phyloP scores from a whole-genome alignment of 495 filamentous ascomycete genomes.

The Lepidopterella palustris region DNA sequence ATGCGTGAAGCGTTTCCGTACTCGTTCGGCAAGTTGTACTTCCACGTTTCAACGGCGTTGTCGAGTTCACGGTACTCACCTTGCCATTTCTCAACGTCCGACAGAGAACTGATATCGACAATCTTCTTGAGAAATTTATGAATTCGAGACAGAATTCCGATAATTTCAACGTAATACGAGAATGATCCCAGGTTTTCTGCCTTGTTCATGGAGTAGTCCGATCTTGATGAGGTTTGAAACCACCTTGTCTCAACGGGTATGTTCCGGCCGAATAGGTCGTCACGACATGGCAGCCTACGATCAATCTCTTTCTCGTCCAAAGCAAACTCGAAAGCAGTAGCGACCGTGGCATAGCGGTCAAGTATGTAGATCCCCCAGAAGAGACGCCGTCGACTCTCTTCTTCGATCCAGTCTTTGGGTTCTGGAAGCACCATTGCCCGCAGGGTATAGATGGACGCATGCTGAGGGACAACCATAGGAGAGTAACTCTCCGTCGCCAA shows the following conservation, averaged over 20 bases:
- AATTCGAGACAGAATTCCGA: slow-evolving; percentile 77
- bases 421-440: slow-evolving; percentile 76
- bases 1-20: slow-evolving; percentile 73
- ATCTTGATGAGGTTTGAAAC: slow-evolving; percentile 53
- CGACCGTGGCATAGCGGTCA: slow-evolving; percentile 80
- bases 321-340: slow-evolving; percentile 85
- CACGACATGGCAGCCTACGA: slow-evolving; percentile 74
- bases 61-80: slow-evolving; percentile 77
- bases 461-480: slow-evolving; percentile 63
- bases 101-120: slow-evolving; percentile 75
- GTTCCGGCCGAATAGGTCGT: slow-evolving; percentile 78
- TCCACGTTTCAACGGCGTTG: slow-evolving; percentile 69
- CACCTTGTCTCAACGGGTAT: slow-evolving; percentile 76
- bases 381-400: slow-evolving; percentile 71
- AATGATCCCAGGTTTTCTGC: slow-evolving; percentile 80
- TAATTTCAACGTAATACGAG: slow-evolving; percentile 77
- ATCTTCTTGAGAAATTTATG: slow-evolving; percentile 80
- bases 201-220: slow-evolving; percentile 59
- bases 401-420: slow-evolving; percentile 77
- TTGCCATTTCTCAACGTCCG: slow-evolving; percentile 86
- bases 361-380: slow-evolving; percentile 93
- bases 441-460: slow-evolving; percentile 76
- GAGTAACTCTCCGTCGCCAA: slow-evolving; percentile 74
- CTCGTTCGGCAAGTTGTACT: slow-evolving; percentile 71
- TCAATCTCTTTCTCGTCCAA: slow-evolving; percentile 84